phyloP scores from a whole-genome alignment of 108 stramenopile genomes.

The Phaeodactylum tricornutum region DNA sequence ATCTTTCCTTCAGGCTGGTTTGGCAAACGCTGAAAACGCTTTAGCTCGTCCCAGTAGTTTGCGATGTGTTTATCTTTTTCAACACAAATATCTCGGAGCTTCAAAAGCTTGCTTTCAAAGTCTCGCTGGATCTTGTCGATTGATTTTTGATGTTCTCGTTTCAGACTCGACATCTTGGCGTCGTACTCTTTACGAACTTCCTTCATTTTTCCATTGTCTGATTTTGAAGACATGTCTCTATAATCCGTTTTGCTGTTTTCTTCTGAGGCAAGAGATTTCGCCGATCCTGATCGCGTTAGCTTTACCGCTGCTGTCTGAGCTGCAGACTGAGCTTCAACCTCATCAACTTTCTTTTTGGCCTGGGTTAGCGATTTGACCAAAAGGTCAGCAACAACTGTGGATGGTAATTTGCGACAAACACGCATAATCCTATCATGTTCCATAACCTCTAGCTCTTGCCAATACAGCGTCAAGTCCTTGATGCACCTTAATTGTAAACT shows the following conservation, averaged over 20 bases:
- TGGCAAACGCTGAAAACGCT: slow-evolving; percentile 2
- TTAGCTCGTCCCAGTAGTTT: slow-evolving; percentile 2
- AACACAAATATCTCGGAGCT: neutral
- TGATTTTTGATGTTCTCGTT: neutral
- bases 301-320: neutral
- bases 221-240: no score
- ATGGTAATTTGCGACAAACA: slow-evolving; percentile 5
- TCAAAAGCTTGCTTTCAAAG: slow-evolving; percentile 5
- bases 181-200: slow-evolving; percentile 1
- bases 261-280: neutral
- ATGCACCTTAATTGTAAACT: slow-evolving; percentile 5
- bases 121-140: slow-evolving; percentile 2
- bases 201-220: no score
- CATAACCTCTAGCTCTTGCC: slow-evolving; percentile 5
- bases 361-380: slow-evolving; percentile 1
- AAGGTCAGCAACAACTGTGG: slow-evolving; percentile 6
- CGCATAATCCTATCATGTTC: neutral
- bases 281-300: neutral
- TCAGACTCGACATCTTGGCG: neutral
- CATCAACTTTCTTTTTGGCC: slow-evolving; percentile 3
- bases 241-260: no score
- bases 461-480: slow-evolving; percentile 1
- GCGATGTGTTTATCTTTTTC: slow-evolving; percentile 9
- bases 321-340: neutral
- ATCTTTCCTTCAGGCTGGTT: slow-evolving; percentile 5